Evolutionary conservation across 768 basidiomycete species (phyloP), one percentile per base, ranked within the genome.

Genomic region (Tulasnella sp.): DNA sequence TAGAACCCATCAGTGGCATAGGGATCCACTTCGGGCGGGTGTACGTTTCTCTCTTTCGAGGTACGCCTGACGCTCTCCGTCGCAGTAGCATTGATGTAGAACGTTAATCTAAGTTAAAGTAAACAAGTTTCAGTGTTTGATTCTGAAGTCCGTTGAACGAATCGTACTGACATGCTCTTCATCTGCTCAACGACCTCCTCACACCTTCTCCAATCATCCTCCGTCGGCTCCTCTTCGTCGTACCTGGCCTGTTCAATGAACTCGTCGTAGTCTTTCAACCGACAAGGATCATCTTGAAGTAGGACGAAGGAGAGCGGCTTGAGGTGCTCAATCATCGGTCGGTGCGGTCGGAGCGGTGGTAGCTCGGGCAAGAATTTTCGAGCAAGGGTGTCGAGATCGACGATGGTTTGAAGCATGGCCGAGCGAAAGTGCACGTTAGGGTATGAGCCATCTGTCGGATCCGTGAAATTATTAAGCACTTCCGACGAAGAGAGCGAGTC

Each of bases 211-310:
- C 64, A 74, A 42, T 72, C 74, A 19, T 37, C 42, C 37, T 62
- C 64, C 32, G 64, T 59, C 14, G 74, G 74, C 37, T 74, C 74
- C 32, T 62, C 36, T 14, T 73, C 74, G 22, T 62, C 74, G 59
- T 74, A 73, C 34, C 74, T 26, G 29, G 74, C 74, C 26, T 74
- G 62, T 59, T 74, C 64, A 26, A 74, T 40, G 6, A 74, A 44
- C 42, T 35, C 32, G 42, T 69, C 29, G 32, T 74, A 74, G 8
- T 40, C 42, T 41, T 40, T 22, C 2, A 73, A n/a, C 16, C 72
- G 22, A 17, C 26, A 26, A 11, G 73, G 36, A 40, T 74, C 65
- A 9, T 73, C 63, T 36, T 37, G 65, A 22, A 63, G 42, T n/a
- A 74, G 47, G 8, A 73, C 40, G 39, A 64, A 52, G 11, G 68